A percentile compares a stretch with the other conserved stretches of the same genome.
Evolutionary conservation across 176 grass and related monocot species (phyloP).

Genomic region (Typha latifolia): DNA sequence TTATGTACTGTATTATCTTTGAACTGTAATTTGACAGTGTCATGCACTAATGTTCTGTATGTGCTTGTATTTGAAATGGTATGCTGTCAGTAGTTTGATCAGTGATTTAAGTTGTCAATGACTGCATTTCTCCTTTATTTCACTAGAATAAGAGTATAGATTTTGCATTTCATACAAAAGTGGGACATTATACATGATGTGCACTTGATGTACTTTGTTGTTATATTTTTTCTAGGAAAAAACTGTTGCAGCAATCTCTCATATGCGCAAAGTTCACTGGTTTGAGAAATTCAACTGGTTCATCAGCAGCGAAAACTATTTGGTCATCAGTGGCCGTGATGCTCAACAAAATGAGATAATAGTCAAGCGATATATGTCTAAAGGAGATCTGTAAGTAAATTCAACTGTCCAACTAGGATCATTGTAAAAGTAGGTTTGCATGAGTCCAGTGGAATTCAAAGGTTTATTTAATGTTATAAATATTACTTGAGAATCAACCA

Average conservation of each 20-base stretch:
- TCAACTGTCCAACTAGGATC: not conserved
- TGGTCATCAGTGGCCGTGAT: constrained; percentile 89
- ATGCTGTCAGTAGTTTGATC: too few relatives aligned
- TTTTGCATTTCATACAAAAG: too few relatives aligned
- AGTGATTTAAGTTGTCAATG: too few relatives aligned
- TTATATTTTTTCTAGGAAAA: constrained; percentile 62
- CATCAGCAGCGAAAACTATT: constrained; percentile 96
- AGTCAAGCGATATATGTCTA: constrained; percentile 97
- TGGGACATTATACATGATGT: too few relatives aligned
- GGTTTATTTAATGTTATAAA: not conserved
- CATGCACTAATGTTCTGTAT: too few relatives aligned
- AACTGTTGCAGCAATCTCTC: constrained; percentile 90
- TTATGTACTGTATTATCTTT: too few relatives aligned
- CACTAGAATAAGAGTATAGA: too few relatives aligned
- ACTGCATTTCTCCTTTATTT: too few relatives aligned
- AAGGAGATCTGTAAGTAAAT: constrained; percentile 87
- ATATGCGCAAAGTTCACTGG: constrained; percentile 98
- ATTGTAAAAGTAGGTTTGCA: not conserved
- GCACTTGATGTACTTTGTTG: not conserved
- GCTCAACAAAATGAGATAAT: constrained; percentile 95
- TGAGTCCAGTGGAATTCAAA: not conserved
- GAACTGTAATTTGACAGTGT: too few relatives aligned
- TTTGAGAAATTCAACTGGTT: constrained; percentile 99
- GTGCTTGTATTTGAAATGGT: too few relatives aligned
- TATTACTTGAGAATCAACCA: not conserved